Percentiles rank a stretch among this genome's conserved stretches.
Conservation (phyloP, 1,139 yeast species). For the Diutina catenulata region DNA sequence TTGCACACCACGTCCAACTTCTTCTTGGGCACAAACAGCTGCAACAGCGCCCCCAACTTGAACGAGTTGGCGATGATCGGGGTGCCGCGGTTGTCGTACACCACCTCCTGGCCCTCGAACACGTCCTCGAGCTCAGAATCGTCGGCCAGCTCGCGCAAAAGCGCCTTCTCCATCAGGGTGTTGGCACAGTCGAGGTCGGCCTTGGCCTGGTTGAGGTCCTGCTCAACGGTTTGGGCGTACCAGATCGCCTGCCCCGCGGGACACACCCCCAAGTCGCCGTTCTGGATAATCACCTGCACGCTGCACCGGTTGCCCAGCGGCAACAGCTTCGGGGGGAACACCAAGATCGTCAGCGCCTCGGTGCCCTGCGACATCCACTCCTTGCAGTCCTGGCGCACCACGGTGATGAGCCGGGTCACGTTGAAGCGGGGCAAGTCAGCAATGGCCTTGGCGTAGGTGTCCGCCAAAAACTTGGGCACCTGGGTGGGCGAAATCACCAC, state of each 20-base stretch:
- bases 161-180: slow-evolving; percentile 64
- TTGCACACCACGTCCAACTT: slow-evolving; percentile 69
- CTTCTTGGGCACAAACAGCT: slow-evolving; percentile 73
- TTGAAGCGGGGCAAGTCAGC: slow-evolving; percentile 31
- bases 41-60: slow-evolving; percentile 74
- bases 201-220: slow-evolving; percentile 53
- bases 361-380: slow-evolving; percentile 78
- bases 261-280: slow-evolving; percentile 83
- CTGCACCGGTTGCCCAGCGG: slow-evolving; percentile 55
- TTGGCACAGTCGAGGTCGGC: slow-evolving; percentile 73
- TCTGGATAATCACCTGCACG: slow-evolving; percentile 80
- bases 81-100: slow-evolving; percentile 44
- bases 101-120: slow-evolving; percentile 44
- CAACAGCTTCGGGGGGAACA: slow-evolving; percentile 84
- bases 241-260: slow-evolving; percentile 84
- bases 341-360: slow-evolving; percentile 78
- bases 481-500: slow-evolving; percentile 65
- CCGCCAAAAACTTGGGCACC: slow-evolving; percentile 36
- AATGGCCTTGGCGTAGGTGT: slow-evolving; percentile 23
- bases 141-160: slow-evolving; percentile 57
- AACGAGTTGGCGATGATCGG: slow-evolving; percentile 64
- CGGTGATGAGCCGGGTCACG: slow-evolving; percentile 66
- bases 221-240: slow-evolving; percentile 76
- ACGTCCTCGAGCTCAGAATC: slow-evolving; percentile 24
- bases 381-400: slow-evolving; percentile 76